phyloP scores from a whole-genome alignment of 768 basidiomycete genomes.

The Termitomyces titanicus region DNA sequence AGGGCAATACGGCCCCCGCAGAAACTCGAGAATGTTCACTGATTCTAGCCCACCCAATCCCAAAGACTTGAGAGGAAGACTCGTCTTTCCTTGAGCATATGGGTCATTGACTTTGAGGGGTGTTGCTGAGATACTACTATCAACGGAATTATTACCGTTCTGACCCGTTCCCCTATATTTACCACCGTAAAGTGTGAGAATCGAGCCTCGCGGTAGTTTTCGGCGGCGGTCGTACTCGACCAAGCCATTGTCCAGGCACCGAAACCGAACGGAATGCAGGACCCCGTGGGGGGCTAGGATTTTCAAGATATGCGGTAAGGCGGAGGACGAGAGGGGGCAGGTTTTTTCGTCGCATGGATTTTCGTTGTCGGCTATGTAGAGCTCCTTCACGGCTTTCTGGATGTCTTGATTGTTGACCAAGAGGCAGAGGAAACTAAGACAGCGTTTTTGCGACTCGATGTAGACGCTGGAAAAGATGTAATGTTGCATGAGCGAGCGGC shows the following conservation, averaged over 20 bases:
- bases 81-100: neutral
- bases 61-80: neutral
- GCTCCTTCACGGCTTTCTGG: neutral
- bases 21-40: neutral
- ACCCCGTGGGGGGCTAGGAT: neutral
- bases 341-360: neutral
- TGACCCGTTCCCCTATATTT: neutral
- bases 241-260: neutral
- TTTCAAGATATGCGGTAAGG: neutral
- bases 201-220: neutral
- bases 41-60: constrained; percentile 4
- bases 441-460: neutral
- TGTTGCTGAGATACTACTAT: no score
- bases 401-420: neutral
- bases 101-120: no score
- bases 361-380: neutral
- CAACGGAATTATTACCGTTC: neutral
- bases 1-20: neutral
- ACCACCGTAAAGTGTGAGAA: neutral
- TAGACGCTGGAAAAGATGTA: neutral
- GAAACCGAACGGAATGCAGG: neutral
- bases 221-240: neutral
- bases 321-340: neutral
- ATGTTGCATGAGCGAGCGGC: neutral
- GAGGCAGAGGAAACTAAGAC: neutral